A percentile compares a stretch with the other conserved stretches of the same genome.
phyloP scores from a whole-genome alignment of 108 stramenopile species.

The Mayamaea pseudoterrestris region DNA sequence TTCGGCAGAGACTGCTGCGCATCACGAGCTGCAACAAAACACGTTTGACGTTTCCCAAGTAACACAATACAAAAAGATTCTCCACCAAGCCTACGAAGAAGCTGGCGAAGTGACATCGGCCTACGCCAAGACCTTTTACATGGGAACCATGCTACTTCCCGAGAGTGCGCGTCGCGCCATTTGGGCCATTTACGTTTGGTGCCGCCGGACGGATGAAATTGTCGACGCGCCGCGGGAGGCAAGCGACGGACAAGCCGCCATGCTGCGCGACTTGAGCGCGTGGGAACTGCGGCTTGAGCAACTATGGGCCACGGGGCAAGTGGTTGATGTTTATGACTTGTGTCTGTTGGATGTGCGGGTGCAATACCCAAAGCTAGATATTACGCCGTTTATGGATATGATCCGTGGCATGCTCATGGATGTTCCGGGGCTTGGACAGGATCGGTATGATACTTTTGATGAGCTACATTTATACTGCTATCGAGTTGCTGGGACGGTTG shows the following conservation, averaged over 20 bases:
- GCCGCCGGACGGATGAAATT: slow-evolving; percentile 94
- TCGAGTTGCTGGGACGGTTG: slow-evolving; percentile 95
- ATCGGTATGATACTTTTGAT: slow-evolving; percentile 87
- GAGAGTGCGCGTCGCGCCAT: slow-evolving; percentile 57
- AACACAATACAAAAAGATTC: slow-evolving; percentile 20
- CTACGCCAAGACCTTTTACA: slow-evolving; percentile 94
- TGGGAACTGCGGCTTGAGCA: slow-evolving; percentile 82
- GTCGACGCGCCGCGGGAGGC: slow-evolving; percentile 91
- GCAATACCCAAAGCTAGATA: slow-evolving; percentile 78
- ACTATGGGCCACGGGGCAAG: slow-evolving; percentile 72
- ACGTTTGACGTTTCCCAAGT: slow-evolving; percentile 27
- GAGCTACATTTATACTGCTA: slow-evolving; percentile 96
- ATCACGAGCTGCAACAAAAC: background rate
- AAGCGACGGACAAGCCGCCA: slow-evolving; percentile 50
- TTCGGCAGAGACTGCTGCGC: background rate
- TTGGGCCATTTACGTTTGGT: slow-evolving; percentile 98
- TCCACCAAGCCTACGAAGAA: slow-evolving; percentile 78
- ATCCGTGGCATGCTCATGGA: slow-evolving; percentile 96
- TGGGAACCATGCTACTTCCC: slow-evolving; percentile 81
- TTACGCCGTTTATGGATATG: slow-evolving; percentile 92
- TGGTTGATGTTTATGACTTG: slow-evolving; percentile 86
- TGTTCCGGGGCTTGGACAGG: slow-evolving; percentile 83
- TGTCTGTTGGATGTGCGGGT: slow-evolving; percentile 78
- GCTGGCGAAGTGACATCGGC: slow-evolving; percentile 92
- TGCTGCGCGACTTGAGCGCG: slow-evolving; percentile 61